phyloP scores from a whole-genome alignment of 495 filamentous ascomycete species.

The Daldinia loculata region DNA sequence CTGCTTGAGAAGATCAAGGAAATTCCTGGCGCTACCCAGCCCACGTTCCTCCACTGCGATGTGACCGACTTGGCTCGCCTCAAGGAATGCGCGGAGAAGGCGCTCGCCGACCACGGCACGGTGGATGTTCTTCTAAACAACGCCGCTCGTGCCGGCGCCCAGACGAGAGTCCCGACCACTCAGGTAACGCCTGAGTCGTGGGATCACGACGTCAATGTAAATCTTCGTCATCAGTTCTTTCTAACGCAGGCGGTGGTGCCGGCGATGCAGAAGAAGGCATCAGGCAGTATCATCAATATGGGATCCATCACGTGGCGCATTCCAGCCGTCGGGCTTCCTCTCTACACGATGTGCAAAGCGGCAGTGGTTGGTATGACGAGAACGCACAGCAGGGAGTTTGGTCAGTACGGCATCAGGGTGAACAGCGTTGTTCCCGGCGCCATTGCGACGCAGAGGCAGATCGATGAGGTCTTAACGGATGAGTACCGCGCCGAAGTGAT shows the following conservation, averaged over 20 bases:
- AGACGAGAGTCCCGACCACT: constrained; percentile 38
- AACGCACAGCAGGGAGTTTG: constrained; percentile 65
- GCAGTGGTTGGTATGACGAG: constrained; percentile 66
- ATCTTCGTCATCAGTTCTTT: constrained; percentile 53
- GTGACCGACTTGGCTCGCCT: constrained; percentile 50
- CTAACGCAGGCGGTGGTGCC: constrained; percentile 56
- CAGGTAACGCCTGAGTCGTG: constrained; percentile 44
- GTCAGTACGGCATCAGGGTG: constrained; percentile 59
- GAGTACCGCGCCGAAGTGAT: constrained; percentile 55
- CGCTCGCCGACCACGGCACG: constrained; percentile 41
- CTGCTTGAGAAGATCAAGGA: constrained; percentile 50
- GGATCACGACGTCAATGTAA: constrained; percentile 43
- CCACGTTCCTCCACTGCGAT: constrained; percentile 58
- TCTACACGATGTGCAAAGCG: constrained; percentile 65
- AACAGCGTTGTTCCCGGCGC: constrained; percentile 64
- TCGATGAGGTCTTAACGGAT: constrained; percentile 52
- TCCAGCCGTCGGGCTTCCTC: constrained; percentile 53
- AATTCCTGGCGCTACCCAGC: constrained; percentile 44
- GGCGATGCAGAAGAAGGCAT: constrained; percentile 44
- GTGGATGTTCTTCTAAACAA: constrained; percentile 55
- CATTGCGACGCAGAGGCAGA: constrained; percentile 53
- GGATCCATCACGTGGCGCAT: constrained; percentile 61
- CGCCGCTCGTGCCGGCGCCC: constrained; percentile 43
- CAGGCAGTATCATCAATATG: constrained; percentile 66
- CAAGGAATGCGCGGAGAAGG: constrained; percentile 44